Evolutionary conservation across 2,329 filamentous ascomycete species (phyloP).

Genomic region (Epichloe sibirici): DNA sequence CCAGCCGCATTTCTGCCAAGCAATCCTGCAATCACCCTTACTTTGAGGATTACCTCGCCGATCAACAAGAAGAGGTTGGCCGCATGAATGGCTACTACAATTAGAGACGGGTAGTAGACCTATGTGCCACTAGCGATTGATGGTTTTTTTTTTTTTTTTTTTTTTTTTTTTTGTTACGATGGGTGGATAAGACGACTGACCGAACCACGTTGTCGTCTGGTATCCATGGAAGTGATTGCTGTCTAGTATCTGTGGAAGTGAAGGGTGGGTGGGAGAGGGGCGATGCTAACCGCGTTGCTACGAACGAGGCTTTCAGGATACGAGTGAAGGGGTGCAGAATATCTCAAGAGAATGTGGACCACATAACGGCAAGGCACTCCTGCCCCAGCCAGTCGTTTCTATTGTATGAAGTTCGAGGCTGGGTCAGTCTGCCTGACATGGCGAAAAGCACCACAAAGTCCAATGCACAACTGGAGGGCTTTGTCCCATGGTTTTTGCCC

Average conservation of each 20-base stretch:
- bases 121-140: conserved; percentile 14
- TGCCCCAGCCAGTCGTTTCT: neutral
- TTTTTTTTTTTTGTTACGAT: neutral
- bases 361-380: neutral
- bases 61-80: conserved; percentile 16
- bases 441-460: neutral
- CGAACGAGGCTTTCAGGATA: conserved; percentile 12
- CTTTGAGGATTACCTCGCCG: conserved; percentile 40
- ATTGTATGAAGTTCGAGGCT: neutral
- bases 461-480: neutral
- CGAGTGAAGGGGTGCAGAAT: neutral
- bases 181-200: neutral
- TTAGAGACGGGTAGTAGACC: conserved; percentile 16
- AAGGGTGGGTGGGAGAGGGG: neutral
- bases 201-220: too few species aligned
- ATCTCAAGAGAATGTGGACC: conserved; percentile 4
- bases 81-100: conserved; percentile 25
- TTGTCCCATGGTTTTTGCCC: neutral
- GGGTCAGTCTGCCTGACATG: neutral
- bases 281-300: neutral
- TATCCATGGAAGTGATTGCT: neutral
- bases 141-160: neutral
- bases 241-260: neutral
- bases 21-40: conserved; percentile 76
- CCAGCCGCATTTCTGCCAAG: conserved; percentile 78